Conservation (phyloP, 192 early-diverging fungal genomes). For the Podila minutissima region DNA sequence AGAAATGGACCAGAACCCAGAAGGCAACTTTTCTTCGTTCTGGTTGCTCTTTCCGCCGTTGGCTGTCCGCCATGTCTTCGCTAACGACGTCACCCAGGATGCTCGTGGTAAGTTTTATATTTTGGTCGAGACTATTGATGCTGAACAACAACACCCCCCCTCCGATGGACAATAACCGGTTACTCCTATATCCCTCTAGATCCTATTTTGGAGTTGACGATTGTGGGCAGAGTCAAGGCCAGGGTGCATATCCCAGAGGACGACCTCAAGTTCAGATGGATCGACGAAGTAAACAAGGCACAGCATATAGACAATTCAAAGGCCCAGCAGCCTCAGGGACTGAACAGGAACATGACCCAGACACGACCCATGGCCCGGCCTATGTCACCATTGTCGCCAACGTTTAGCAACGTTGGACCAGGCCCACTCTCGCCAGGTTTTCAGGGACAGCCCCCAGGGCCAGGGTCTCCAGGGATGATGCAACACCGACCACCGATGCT, state of each 20-base stretch:
- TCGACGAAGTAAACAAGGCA: slow-evolving; percentile 35
- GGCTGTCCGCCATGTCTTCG: slow-evolving; percentile 50
- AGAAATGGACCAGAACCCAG: slow-evolving; percentile 31
- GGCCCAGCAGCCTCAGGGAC: slow-evolving; percentile 7
- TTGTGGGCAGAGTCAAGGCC: slow-evolving; percentile 32
- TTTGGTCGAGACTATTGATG: not conserved
- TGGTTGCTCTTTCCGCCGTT: slow-evolving; percentile 61
- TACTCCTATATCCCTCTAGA: not conserved
- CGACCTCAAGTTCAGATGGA: slow-evolving; percentile 24
- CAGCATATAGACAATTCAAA: slow-evolving; percentile 28
- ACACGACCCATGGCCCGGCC: slow-evolving; percentile 26
- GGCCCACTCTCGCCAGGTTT: slow-evolving; percentile 23
- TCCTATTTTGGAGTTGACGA: slow-evolving; percentile 31
- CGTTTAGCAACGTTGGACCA: slow-evolving; percentile 10
- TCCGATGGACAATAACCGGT: too few species aligned
- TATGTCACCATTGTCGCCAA: slow-evolving; percentile 32
- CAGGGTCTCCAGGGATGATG: slow-evolving; percentile 8
- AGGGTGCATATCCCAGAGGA: slow-evolving; percentile 37
- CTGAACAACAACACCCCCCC: too few species aligned
- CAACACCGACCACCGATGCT: slow-evolving; percentile 22
- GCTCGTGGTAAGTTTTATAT: slow-evolving; percentile 21
- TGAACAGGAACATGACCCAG: slow-evolving; percentile 31
- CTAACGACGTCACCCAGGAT: slow-evolving; percentile 20
- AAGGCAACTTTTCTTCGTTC: slow-evolving; percentile 22
- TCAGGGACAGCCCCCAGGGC: slow-evolving; percentile 1